Conservation (phyloP, 164 flowering plant genomes). For the Aristolochia fimbriata region DNA sequence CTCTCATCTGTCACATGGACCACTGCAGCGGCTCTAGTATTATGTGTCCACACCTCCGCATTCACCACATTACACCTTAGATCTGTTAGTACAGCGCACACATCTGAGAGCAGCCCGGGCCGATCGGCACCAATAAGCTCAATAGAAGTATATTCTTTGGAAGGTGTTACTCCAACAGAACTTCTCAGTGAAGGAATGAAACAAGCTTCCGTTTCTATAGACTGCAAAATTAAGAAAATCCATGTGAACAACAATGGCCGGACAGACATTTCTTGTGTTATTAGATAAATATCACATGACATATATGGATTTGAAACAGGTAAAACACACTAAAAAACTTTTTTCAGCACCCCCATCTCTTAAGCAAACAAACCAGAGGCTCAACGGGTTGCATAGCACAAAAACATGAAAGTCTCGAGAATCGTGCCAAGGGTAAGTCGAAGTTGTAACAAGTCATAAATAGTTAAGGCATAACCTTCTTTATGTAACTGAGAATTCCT, state of each 20-base stretch:
- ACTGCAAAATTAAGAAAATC: slow-evolving; percentile 17
- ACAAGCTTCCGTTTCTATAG: slow-evolving; percentile 23
- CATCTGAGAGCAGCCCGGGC: slow-evolving; percentile 51
- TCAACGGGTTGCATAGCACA: too few relatives aligned
- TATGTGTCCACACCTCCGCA: slow-evolving; percentile 60
- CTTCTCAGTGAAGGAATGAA: slow-evolving; percentile 15
- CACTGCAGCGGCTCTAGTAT: slow-evolving; percentile 39
- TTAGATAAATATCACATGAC: neutral
- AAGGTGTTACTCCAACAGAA: slow-evolving; percentile 33
- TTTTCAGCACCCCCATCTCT: too few relatives aligned
- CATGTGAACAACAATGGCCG: neutral
- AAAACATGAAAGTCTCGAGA: too few relatives aligned
- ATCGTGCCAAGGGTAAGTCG: too few relatives aligned
- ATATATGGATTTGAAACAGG: neutral
- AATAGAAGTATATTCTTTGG: slow-evolving; percentile 33
- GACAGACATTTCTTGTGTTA: too few relatives aligned
- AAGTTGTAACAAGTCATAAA: neutral
- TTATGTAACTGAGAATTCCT: slow-evolving; percentile 22
- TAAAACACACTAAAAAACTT: too few relatives aligned
- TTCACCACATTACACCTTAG: slow-evolving; percentile 38
- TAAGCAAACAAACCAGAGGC: too few relatives aligned
- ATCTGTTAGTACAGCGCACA: slow-evolving; percentile 42
- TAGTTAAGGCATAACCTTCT: slow-evolving; percentile 15
- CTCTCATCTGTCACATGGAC: slow-evolving; percentile 30
- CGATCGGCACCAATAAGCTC: slow-evolving; percentile 45